These are phyloP conservation scores for Leptomonas pyrrhocoris DNA, from an alignment of 208 protist genomes.

Conservation along the genomic window DNA sequence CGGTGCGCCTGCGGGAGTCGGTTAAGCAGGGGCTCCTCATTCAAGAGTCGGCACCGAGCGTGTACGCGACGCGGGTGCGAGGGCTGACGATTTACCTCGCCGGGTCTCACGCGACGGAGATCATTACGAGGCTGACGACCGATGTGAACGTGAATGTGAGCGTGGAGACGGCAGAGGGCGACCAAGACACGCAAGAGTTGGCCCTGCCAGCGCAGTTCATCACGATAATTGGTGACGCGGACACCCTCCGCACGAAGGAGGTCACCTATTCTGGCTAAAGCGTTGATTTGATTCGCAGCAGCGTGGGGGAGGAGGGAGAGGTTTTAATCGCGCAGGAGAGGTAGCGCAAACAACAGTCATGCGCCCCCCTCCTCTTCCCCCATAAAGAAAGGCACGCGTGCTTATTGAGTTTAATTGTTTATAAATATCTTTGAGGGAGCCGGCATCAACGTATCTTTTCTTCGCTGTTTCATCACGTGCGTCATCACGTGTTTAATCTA, in stretches of 20 bases:
- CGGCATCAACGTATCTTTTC: no score
- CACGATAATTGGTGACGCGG: conserved; percentile 11
- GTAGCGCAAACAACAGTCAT: no score
- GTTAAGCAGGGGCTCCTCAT: conserved; percentile 37
- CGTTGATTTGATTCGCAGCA: no score
- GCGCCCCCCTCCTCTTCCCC: no score
- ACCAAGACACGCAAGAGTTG: conserved; percentile 31
- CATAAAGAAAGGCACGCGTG: no score
- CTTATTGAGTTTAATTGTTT: no score
- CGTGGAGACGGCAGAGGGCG: conserved; percentile 30
- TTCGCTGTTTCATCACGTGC: no score
- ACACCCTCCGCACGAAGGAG: conserved; percentile 20
- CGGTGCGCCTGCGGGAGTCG: conserved; percentile 31
- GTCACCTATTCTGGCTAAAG: conserved; percentile 26
- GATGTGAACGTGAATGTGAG: conserved; percentile 38
- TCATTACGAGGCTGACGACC: conserved; percentile 34
- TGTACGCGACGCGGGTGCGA: conserved; percentile 29
- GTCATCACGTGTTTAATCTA: no score
- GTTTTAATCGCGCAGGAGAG: no score
- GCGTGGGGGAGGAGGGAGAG: no score
- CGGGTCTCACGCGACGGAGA: conserved; percentile 16
- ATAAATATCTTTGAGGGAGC: no score
- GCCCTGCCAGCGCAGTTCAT: conserved; percentile 42
- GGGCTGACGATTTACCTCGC: conserved; percentile 22
- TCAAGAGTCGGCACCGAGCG: conserved; percentile 25